Percentiles rank a stretch among this genome's conserved stretches.
Evolutionary conservation across 176 grass and related monocot species (phyloP).

Genomic region (Rhynchospora pubera): DNA sequence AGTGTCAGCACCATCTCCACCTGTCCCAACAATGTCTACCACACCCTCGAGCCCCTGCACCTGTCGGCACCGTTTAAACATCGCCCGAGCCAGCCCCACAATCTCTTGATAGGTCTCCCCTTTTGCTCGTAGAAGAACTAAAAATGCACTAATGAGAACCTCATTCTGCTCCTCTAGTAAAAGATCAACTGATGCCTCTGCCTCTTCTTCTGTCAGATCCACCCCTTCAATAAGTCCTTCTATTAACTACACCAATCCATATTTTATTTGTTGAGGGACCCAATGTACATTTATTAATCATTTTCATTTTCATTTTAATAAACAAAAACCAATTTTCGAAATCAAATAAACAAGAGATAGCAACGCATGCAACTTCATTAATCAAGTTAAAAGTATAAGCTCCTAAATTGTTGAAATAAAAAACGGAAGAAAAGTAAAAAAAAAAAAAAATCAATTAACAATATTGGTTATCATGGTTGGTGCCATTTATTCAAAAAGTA

Average conservation of each 20-base stretch:
- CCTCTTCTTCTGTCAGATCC: conserved; percentile 79
- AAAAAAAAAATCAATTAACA: background rate
- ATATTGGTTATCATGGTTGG: background rate
- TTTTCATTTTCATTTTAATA: background rate
- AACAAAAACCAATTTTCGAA: background rate
- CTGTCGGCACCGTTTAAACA: conserved; percentile 50
- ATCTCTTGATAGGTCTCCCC: conserved; percentile 98
- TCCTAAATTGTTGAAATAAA: background rate
- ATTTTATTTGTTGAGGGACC: background rate
- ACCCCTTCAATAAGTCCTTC: conserved; percentile 55
- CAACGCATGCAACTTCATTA: background rate
- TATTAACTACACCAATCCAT: conserved; percentile 39
- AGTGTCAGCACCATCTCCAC: conserved; percentile 80
- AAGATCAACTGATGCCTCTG: conserved; percentile 59
- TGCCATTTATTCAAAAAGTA: background rate
- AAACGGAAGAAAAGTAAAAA: background rate
- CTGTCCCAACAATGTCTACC: conserved; percentile 92
- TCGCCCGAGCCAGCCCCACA: conserved; percentile 76
- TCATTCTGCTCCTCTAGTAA: conserved; percentile 56
- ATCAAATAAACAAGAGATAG: background rate
- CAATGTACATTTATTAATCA: background rate
- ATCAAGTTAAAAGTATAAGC: background rate
- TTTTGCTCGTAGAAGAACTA: conserved; percentile 89
- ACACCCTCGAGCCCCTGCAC: conserved; percentile 62
- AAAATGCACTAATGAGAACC: conserved; percentile 77